These are phyloP conservation scores for Heteromeles arbutifolia DNA, from an alignment of 306 rosid species.

Conservation along the genomic window DNA sequence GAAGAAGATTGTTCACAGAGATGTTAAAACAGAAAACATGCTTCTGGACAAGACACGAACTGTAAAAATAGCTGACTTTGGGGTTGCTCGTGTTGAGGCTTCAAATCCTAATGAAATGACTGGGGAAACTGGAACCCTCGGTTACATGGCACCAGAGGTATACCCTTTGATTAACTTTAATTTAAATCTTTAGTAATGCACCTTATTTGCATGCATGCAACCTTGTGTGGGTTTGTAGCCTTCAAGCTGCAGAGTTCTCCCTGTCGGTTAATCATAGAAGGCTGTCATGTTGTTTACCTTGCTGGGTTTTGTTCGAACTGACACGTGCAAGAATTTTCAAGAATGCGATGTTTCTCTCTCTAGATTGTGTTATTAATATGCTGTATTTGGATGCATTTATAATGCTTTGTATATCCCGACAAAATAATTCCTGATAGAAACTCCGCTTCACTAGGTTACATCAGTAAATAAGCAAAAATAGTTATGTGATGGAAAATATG, in stretches of 20 bases:
- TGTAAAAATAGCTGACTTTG: constrained; percentile 89
- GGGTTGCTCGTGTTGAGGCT: constrained; percentile 99
- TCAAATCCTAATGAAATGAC: constrained; percentile 99
- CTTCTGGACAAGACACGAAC: constrained; percentile 91
- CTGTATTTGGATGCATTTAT: not conserved
- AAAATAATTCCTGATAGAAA: not conserved
- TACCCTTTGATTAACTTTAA: constrained; percentile 12
- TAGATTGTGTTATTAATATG: not conserved
- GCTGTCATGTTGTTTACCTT: not conserved
- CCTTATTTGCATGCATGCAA: not conserved
- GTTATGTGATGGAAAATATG: not conserved
- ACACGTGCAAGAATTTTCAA: not conserved
- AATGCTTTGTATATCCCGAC: not conserved
- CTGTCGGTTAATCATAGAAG: constrained; percentile 1
- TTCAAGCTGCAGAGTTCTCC: not conserved
- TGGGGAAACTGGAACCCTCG: constrained; percentile 94
- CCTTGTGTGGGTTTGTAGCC: not conserved
- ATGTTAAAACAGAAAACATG: constrained; percentile 98
- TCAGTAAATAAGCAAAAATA: not conserved
- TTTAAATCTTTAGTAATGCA: not conserved
- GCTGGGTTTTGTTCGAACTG: not conserved
- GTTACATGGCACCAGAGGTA: constrained; percentile 99
- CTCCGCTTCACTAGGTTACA: not conserved
- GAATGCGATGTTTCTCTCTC: not conserved
- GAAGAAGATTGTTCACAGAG: constrained; percentile 89